Percentiles rank a stretch among this genome's conserved stretches.
These are phyloP conservation scores for Mycogone perniciosa DNA, from an alignment of 2,329 filamentous ascomycete species.

Conservation along the genomic window DNA sequence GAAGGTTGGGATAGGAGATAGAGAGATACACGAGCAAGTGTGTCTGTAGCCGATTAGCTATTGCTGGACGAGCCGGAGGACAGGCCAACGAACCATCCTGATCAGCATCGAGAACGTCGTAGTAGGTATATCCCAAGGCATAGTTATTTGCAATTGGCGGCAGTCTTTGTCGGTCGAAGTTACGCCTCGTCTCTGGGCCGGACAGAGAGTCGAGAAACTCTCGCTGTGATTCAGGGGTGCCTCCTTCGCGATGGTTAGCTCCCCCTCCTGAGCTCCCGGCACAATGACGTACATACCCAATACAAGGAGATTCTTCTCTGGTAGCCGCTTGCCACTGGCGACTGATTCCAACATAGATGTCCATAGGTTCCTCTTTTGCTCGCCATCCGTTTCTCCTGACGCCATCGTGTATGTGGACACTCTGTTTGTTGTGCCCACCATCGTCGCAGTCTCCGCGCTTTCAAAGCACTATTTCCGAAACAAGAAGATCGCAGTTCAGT, in stretches of 20 bases:
- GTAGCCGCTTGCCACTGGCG: conserved; percentile 80
- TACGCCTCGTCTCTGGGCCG: conserved; percentile 46
- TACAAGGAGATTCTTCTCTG: conserved; percentile 86
- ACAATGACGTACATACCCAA: conserved; percentile 52
- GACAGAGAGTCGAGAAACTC: conserved; percentile 70
- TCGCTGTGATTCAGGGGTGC: conserved; percentile 73
- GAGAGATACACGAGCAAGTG: conserved; percentile 79
- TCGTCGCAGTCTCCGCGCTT: conserved; percentile 24
- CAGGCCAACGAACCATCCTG: conserved; percentile 66
- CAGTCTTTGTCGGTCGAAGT: conserved; percentile 52
- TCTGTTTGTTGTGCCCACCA: conserved; percentile 49
- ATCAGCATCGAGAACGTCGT: conserved; percentile 87
- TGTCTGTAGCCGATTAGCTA: conserved; percentile 54
- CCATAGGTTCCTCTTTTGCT: conserved; percentile 87
- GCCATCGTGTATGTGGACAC: conserved; percentile 53
- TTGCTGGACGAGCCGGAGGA: not conserved
- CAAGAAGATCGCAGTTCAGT: not conserved
- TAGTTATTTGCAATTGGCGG: conserved; percentile 87
- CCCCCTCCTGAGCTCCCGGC: conserved; percentile 6
- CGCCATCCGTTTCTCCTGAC: conserved; percentile 53
- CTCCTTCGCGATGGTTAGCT: conserved; percentile 49
- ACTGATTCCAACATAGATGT: conserved; percentile 87
- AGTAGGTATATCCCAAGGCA: conserved; percentile 89
- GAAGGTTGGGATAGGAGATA: conserved; percentile 85
- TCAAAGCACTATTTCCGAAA: conserved; percentile 11